phyloP scores from a whole-genome alignment of 495 filamentous ascomycete genomes.

The Hypoxylon fragiforme region DNA sequence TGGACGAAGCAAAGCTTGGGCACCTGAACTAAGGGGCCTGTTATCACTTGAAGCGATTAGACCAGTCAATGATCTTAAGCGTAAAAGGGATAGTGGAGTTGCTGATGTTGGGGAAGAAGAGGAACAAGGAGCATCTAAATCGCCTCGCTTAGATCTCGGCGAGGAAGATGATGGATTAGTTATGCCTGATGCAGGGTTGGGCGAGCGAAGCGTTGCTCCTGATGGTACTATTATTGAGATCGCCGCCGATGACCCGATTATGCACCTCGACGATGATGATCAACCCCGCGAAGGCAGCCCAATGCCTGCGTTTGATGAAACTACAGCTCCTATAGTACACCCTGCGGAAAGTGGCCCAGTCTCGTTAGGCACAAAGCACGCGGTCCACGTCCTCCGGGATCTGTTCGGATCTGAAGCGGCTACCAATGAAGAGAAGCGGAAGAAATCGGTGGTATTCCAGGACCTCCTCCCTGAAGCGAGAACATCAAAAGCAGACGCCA shows the following conservation, averaged over 20 bases:
- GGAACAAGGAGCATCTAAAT: conserved; percentile 60
- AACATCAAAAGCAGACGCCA: conserved; percentile 83
- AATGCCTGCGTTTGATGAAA: conserved; percentile 71
- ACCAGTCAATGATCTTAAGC: conserved; percentile 78
- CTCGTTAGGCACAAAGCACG: conserved; percentile 88
- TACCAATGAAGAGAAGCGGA: conserved; percentile 63
- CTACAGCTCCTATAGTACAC: conserved; percentile 69
- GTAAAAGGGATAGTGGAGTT: conserved; percentile 89
- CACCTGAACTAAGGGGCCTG: conserved; percentile 85
- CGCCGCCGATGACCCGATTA: conserved; percentile 61
- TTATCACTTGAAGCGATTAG: conserved; percentile 80
- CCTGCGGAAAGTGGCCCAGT: conserved; percentile 81
- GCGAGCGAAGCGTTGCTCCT: conserved; percentile 52
- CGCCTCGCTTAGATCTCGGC: conserved; percentile 70
- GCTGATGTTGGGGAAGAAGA: conserved; percentile 73
- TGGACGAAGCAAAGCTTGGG: conserved; percentile 76
- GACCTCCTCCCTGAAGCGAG: conserved; percentile 80
- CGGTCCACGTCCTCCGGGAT: conserved; percentile 91
- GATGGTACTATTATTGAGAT: conserved; percentile 65
- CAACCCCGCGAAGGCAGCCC: conserved; percentile 45
- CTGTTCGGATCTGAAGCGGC: conserved; percentile 72
- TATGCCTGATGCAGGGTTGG: conserved; percentile 51
- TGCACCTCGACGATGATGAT: conserved; percentile 57
- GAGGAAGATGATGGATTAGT: conserved; percentile 60
- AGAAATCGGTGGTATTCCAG: conserved; percentile 86